A percentile compares a stretch with the other conserved stretches of the same genome.
phyloP scores from a whole-genome alignment of 2,329 filamentous ascomycete species.

The Paraconiothyrium sp. region DNA sequence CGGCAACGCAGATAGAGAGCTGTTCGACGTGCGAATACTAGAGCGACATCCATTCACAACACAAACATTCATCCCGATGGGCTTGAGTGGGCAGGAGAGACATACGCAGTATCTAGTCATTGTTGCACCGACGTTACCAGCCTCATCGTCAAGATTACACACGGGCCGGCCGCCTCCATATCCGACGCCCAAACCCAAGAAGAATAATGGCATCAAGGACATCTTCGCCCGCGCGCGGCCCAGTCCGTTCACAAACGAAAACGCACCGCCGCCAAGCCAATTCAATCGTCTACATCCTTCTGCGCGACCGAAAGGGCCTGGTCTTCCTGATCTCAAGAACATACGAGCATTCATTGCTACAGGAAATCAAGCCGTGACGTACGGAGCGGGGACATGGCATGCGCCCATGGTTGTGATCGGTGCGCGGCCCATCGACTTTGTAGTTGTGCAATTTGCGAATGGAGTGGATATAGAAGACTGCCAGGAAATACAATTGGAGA shows the following conservation, averaged over 20 bases:
- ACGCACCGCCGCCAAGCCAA: conserved; percentile 46
- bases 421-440: conserved; percentile 75
- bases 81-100: conserved; percentile 58
- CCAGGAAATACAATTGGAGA: conserved; percentile 72
- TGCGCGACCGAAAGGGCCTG: conserved; percentile 57
- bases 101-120: conserved; percentile 78
- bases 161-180: conserved; percentile 52
- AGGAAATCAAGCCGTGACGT: conserved; percentile 86
- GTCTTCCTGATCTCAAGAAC: conserved; percentile 75
- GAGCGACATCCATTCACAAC: conserved; percentile 94
- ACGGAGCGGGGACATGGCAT: conserved; percentile 92
- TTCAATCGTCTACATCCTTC: conserved; percentile 42
- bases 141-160: conserved; percentile 45
- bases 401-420: conserved; percentile 94
- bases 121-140: conserved; percentile 79
- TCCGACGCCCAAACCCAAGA: conserved; percentile 49
- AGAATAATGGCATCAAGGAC: conserved; percentile 44
- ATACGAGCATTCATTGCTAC: conserved; percentile 82
- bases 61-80: conserved; percentile 89
- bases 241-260: conserved; percentile 62
- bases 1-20: conserved; percentile 31
- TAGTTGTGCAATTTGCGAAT: conserved; percentile 86
- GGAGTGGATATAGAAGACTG: conserved; percentile 85
- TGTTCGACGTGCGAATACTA: conserved; percentile 76
- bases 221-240: conserved; percentile 54